Conservation (phyloP, 345 rosid species). For the Murraya koenigii region DNA sequence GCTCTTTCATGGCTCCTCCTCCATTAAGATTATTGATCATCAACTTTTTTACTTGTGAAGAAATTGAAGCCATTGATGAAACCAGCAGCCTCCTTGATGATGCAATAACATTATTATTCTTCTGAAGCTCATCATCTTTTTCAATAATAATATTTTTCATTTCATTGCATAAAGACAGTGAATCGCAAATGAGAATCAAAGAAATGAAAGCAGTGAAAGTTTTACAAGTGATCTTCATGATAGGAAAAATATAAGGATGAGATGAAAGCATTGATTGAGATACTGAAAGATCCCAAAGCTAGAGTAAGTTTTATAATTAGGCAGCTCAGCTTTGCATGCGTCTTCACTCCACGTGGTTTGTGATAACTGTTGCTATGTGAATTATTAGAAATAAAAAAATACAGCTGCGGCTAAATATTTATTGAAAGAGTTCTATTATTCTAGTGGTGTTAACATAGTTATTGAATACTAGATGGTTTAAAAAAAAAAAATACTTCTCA, state of each 20-base stretch:
- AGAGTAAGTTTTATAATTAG: constrained; percentile 10
- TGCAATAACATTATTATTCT: neutral
- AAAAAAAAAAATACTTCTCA: too few species aligned
- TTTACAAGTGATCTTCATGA: constrained; percentile 36
- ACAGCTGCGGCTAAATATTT: too few species aligned
- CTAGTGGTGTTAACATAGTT: too few species aligned
- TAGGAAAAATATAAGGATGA: neutral
- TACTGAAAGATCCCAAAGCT: neutral
- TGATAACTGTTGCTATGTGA: neutral
- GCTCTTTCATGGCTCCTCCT: constrained; percentile 20
- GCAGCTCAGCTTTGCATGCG: constrained; percentile 15
- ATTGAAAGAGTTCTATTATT: too few species aligned
- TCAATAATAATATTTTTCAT: neutral
- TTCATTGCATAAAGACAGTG: constrained; percentile 22
- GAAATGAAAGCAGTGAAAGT: constrained; percentile 15
- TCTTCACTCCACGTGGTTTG: constrained; percentile 30
- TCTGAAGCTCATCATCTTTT: neutral
- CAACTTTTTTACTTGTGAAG: constrained; percentile 2
- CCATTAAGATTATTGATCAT: constrained; percentile 1
- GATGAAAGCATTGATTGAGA: neutral
- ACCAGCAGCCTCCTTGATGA: constrained; percentile 25
- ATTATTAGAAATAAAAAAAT: neutral
- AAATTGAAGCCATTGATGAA: constrained; percentile 11
- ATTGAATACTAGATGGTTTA: too few species aligned
- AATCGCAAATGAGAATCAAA: constrained; percentile 24